Evolutionary conservation across 2,329 filamentous ascomycete genomes (phyloP), one percentile per base, ranked within the genome.

Genomic region (Fusarium newnesense): DNA sequence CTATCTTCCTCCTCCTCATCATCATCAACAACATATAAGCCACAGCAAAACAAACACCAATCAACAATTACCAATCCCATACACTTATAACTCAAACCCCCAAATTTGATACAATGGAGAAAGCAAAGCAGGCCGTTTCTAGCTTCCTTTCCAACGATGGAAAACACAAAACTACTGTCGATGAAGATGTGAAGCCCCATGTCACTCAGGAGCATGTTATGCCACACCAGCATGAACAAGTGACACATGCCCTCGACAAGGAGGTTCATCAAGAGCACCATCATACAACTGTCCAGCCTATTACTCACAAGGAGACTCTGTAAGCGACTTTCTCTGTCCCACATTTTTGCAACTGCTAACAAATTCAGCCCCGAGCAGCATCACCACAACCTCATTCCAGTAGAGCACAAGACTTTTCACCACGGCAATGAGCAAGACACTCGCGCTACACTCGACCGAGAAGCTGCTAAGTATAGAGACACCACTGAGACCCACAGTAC

Each of bases 191-290:
- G 46, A 86, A 88, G 44, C 87, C 88, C 1, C 87, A 88, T 18
- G 86, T 93, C 6, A 85, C 86, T 9, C 85, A 92, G 24, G 91
- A 93, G 81, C 85, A 85, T 3, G 80, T 93, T 49, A 87, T 85
- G 67, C 88, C 87, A 47, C 86, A 88, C n/a, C 81, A 86, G 44
- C 90, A 92, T 62, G 90, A 93, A 77, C 82, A 91, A n/a, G 75
- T 89, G 15, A 86, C 84, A 26, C 91, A 88, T 4, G 91, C 90
- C 11, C 80, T 93, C 32, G 90, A 94, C 78, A 88, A 88, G 74
- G 92, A 94, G 75, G 84, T 93, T 8, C 91, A 94, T 78, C 91
- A 93, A 79, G 89, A 93, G 67, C 92, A 94, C 76, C 90, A 93
- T 79, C 91, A 94, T 80, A 92, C 90, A 52, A 90, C 89, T 1